Evolutionary conservation across 257 asterid genomes (phyloP).

Genomic region (Thymus quinquecostatus): DNA sequence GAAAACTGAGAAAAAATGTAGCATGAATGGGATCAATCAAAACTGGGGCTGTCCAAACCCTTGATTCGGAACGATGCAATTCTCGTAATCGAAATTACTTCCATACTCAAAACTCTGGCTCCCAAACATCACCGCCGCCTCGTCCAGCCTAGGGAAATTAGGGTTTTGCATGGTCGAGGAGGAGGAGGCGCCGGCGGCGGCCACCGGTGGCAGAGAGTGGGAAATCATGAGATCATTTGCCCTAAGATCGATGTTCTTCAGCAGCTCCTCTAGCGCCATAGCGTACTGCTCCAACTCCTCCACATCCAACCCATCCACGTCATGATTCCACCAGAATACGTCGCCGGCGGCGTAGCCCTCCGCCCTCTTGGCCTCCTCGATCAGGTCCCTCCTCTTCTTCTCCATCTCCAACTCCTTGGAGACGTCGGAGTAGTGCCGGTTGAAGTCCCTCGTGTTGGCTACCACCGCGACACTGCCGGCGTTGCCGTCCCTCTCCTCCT

Average conservation of each 20-base stretch:
- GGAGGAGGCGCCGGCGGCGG: not conserved
- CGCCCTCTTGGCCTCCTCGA: conserved; percentile 41
- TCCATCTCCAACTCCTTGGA: conserved; percentile 40
- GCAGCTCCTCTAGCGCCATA: conserved; percentile 44
- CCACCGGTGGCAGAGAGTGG: conserved; percentile 14
- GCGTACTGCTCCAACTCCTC: conserved; percentile 48
- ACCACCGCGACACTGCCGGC: not conserved
- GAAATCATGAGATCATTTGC: conserved; percentile 36
- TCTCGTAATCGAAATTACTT: conserved; percentile 29
- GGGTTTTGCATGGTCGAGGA: not conserved
- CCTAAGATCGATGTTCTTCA: conserved; percentile 31
- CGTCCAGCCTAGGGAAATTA: not conserved
- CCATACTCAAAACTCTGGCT: not conserved
- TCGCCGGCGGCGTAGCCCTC: conserved; percentile 28
- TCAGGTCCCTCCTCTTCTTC: conserved; percentile 38
- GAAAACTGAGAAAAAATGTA: not conserved
- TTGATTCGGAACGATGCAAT: conserved; percentile 20
- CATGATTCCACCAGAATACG: conserved; percentile 42
- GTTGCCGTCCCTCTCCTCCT: not conserved
- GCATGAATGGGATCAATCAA: not conserved
- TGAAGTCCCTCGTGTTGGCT: conserved; percentile 29
- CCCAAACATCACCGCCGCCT: conserved; percentile 25
- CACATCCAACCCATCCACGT: conserved; percentile 34
- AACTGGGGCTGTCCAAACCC: conserved; percentile 32
- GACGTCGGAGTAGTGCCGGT: conserved; percentile 36